Evolutionary conservation across 2,329 filamentous ascomycete species (phyloP).

Genomic region (Colletotrichum eleusines): DNA sequence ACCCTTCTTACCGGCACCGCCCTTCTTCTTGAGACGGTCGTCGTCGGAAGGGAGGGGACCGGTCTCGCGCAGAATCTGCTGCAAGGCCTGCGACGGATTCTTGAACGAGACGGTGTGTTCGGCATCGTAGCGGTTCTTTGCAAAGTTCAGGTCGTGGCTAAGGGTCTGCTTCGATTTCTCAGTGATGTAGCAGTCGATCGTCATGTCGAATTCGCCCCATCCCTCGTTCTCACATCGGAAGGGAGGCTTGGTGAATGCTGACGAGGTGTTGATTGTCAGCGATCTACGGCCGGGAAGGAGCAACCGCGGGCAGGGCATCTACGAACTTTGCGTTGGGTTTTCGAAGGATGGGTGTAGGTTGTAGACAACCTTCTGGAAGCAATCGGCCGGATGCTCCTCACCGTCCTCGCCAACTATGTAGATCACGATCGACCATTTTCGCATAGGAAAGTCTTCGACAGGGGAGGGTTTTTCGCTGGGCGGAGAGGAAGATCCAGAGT

Average conservation of each 20-base stretch:
- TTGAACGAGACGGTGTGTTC: constrained; percentile 87
- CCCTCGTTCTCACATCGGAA: constrained; percentile 94
- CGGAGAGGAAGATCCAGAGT: constrained; percentile 34
- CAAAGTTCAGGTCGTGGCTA: constrained; percentile 93
- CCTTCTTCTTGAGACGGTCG: constrained; percentile 66
- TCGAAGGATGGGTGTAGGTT: constrained; percentile 95
- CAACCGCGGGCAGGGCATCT: constrained; percentile 17
- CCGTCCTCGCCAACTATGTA: constrained; percentile 87
- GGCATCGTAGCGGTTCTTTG: constrained; percentile 82
- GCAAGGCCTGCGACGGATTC: constrained; percentile 89
- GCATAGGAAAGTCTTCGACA: constrained; percentile 90
- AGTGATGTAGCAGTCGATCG: constrained; percentile 82
- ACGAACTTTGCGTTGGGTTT: constrained; percentile 85
- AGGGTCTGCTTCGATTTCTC: constrained; percentile 89
- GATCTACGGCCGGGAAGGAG: neutral
- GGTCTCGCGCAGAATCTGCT: constrained; percentile 83
- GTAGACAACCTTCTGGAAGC: constrained; percentile 94
- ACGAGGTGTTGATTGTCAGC: constrained; percentile 38
- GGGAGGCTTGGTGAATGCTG: constrained; percentile 85
- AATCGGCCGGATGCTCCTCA: constrained; percentile 82
- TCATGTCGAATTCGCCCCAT: constrained; percentile 99
- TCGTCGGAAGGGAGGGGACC: constrained; percentile 86
- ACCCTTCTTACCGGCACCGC: constrained; percentile 84
- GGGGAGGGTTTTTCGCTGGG: constrained; percentile 82
- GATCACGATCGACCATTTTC: constrained; percentile 90